Base-by-base conservation (phyloP, 1,284 basidiomycete genomes). In the Pyrrhoderma noxium region DNA sequence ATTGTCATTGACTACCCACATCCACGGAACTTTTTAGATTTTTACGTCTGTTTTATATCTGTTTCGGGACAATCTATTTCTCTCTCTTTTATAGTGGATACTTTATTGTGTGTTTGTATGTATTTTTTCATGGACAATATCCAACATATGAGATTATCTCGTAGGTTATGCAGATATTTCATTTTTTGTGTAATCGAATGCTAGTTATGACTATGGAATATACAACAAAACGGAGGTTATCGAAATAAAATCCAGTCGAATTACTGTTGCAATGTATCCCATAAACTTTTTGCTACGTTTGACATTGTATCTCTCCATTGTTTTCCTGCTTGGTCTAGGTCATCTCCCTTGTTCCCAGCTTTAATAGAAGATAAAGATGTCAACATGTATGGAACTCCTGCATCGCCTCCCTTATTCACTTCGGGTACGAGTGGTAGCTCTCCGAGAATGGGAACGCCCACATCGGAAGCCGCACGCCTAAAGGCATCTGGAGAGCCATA, bases 391-490 rank as follows among this genome's bases (percentile, higher is more conserved):
- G 85, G 81, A 3, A 76, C 62, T 0, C 94, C 94, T 0, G 61
- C 65, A 60, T 98, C 94, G 1, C 91, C 86, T 4, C 82, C 79
- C 3, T 67, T 65, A 61, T 90, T 92, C 11, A 97, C 82, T 1
- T 75, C 79, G 1, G 83, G 76, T 4, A 92, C 84, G 19, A 98
- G 73, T 0, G 93, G 93, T 8, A 98, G 71, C 59, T 92, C 80
- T n/a, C 86, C 93, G 8, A 97, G 75, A 0, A 96, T 69, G 11
- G 80, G 70, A 7, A 90, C 69, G 0, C 71, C 69, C 1, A 93
- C 74, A 2, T 76, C 74, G 1, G 65, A 54, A 0, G 92, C 88
- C 0, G 85, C 79, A 4, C 69, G 63, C 19, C 75, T 74, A 67
- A 96, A 94, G 11, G 72, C 68, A 7, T 74, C 72, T 0, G 87